Evolutionary conservation across 1,284 basidiomycete species (phyloP), one percentile per base, ranked within the genome.

Genomic region (Malassezia slooffiae): DNA sequence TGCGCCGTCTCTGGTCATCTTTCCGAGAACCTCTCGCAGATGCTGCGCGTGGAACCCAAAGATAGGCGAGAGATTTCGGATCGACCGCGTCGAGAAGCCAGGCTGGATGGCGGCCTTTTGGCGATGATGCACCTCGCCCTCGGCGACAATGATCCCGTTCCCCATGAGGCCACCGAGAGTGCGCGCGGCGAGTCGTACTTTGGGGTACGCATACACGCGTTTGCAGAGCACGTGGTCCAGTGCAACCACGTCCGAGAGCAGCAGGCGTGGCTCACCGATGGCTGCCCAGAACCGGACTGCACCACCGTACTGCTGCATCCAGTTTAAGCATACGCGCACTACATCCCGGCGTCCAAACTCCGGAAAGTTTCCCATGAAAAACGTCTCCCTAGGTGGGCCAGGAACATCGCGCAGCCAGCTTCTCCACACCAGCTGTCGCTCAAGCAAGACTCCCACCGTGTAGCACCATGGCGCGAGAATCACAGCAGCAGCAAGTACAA

Each of bases 61-160:
- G 34, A 52, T 46, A 2, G 61, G 61, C 26, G 36, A 50, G 6
- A 69, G 41, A 13, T 59, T 56, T 8, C 59, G 46, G 27, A 69
- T 55, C 4, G 60, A 50, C 1, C 52, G 47, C 3, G 51, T 42
- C 27, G 41, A 49, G 37, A 69, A 67, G 1, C 64, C 66, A 1
- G 66, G 66, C 22, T 60, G 54, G 13, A 67, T 24, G 32, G 67
- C 54, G 26, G 59, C 56, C 4, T 60, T 37, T 38, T 69, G 64
- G 8, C 61, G 40, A 27, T 50, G 51, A 30, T 69, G 66, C 1
- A 48, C 48, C 12, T 64, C 61, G 2, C 62, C 62, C 26, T 69
- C 66, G 0, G 51, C 54, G 5, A 57, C 55, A 9, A 69, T 21
- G 1, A 69, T 38, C 7, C 66, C 64, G 9, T 66, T 42, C 3